Percentiles rank a stretch among this genome's conserved stretches.
phyloP scores from a whole-genome alignment of 495 filamentous ascomycete genomes.

The Massariosphaeria phaeospora region DNA sequence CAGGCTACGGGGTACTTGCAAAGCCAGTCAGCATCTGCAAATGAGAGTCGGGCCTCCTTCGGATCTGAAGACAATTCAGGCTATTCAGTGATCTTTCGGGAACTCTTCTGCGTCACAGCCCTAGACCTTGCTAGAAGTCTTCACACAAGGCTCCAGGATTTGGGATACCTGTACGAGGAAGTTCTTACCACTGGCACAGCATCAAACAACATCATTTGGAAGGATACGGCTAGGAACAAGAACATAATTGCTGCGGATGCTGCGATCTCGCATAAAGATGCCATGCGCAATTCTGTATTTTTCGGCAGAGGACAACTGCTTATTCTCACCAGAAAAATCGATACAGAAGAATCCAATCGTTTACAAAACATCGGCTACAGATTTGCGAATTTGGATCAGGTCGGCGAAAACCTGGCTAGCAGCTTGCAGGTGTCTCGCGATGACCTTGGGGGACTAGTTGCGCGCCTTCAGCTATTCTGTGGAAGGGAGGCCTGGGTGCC shows the following conservation, averaged over 20 bases:
- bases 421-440: constrained; percentile 64
- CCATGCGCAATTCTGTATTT: constrained; percentile 30
- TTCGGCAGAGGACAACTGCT: constrained; percentile 68
- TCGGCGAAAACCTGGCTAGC: constrained; percentile 60
- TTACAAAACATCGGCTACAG: constrained; percentile 70
- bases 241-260: constrained; percentile 11
- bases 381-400: constrained; percentile 65
- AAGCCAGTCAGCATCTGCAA: constrained; percentile 16
- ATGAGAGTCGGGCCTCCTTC: constrained; percentile 21
- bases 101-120: constrained; percentile 78
- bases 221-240: background rate
- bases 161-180: constrained; percentile 75
- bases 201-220: constrained; percentile 3
- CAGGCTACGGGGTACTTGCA: constrained; percentile 16
- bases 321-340: constrained; percentile 68
- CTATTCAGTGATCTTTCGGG: constrained; percentile 76
- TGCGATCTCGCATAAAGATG: constrained; percentile 2
- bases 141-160: constrained; percentile 54
- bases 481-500: constrained; percentile 47
- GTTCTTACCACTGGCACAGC: constrained; percentile 53
- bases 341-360: constrained; percentile 52
- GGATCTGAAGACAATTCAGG: constrained; percentile 46
- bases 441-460: constrained; percentile 52
- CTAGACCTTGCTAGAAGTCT: constrained; percentile 64
- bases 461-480: constrained; percentile 58